Conservation (phyloP, 768 basidiomycete genomes). For the Auricularia sp. region DNA sequence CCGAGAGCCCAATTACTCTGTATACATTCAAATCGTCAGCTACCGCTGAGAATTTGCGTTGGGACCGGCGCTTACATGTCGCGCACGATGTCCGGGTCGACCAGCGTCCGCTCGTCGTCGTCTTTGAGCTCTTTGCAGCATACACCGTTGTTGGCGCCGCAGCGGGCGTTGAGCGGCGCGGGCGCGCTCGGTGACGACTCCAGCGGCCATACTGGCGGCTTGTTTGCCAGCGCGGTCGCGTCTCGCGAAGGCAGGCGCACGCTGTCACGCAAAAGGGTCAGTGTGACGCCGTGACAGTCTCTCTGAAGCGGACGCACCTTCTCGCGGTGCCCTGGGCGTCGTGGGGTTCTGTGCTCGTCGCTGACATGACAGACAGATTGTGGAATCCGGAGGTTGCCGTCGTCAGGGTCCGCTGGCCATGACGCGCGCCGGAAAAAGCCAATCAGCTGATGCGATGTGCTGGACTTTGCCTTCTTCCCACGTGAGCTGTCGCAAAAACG, state of each 20-base stretch:
- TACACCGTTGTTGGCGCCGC: conserved; percentile 34
- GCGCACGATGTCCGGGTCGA: conserved; percentile 80
- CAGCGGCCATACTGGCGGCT: neutral
- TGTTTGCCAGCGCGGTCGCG: neutral
- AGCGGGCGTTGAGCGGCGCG: conserved; percentile 9
- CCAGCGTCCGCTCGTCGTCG: conserved; percentile 67
- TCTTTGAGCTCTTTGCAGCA: conserved; percentile 86
- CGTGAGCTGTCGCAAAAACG: too few species aligned
- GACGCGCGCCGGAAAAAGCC: too few species aligned
- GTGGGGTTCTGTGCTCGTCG: neutral
- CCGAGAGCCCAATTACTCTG: conserved; percentile 84
- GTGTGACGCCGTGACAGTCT: neutral
- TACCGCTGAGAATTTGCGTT: conserved; percentile 2
- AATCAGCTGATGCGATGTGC: too few species aligned
- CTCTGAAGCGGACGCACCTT: neutral
- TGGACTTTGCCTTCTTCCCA: too few species aligned
- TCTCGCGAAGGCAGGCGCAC: neutral
- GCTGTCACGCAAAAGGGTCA: too few species aligned
- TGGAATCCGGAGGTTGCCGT: neutral
- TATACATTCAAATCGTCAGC: neutral
- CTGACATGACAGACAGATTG: neutral
- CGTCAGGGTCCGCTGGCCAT: neutral
- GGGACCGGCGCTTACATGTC: conserved; percentile 54
- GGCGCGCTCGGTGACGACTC: neutral
- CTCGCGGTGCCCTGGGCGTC: neutral